Conservation (phyloP, 1,139 yeast species). For the Yamadazyma mexicana region DNA sequence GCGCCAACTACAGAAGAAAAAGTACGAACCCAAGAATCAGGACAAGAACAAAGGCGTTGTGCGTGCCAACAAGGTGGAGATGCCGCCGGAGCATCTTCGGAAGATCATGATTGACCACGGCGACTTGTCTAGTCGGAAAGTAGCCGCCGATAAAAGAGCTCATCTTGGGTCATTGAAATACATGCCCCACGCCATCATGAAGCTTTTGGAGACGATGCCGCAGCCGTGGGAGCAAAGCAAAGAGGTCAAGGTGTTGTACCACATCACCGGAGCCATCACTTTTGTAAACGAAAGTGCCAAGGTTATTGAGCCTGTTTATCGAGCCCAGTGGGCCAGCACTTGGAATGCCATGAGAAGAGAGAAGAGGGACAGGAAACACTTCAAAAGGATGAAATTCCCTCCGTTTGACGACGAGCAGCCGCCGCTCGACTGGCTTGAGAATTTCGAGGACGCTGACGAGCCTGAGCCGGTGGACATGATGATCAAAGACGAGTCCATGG, state of each 20-base stretch:
- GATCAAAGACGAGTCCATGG: slow-evolving; percentile 57
- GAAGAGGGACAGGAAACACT: slow-evolving; percentile 85
- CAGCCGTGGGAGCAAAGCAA: slow-evolving; percentile 95
- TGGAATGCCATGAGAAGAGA: slow-evolving; percentile 95
- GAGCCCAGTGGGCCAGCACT: slow-evolving; percentile 93
- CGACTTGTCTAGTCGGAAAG: slow-evolving; percentile 76
- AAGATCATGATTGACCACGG: slow-evolving; percentile 84
- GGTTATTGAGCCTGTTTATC: slow-evolving; percentile 87
- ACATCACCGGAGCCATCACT: slow-evolving; percentile 90
- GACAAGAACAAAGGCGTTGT: slow-evolving; percentile 40
- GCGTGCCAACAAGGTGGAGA: slow-evolving; percentile 67
- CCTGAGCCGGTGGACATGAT: slow-evolving; percentile 68
- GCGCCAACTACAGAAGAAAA: slow-evolving; percentile 62
- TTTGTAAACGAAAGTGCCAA: slow-evolving; percentile 91
- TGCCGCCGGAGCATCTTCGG: slow-evolving; percentile 94
- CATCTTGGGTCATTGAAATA: slow-evolving; percentile 90
- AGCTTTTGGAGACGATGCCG: slow-evolving; percentile 93
- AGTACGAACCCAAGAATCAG: slow-evolving; percentile 36
- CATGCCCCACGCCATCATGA: slow-evolving; percentile 92
- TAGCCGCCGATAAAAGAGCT: slow-evolving; percentile 85
- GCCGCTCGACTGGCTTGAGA: slow-evolving; percentile 78
- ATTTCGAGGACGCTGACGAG: slow-evolving; percentile 71
- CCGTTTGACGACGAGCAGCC: slow-evolving; percentile 98
- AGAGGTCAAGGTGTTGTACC: slow-evolving; percentile 87
- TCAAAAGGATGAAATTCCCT: slow-evolving; percentile 90